Base-by-base conservation (phyloP, 768 basidiomycete species). In the Cystofilobasidium bisporidii region DNA sequence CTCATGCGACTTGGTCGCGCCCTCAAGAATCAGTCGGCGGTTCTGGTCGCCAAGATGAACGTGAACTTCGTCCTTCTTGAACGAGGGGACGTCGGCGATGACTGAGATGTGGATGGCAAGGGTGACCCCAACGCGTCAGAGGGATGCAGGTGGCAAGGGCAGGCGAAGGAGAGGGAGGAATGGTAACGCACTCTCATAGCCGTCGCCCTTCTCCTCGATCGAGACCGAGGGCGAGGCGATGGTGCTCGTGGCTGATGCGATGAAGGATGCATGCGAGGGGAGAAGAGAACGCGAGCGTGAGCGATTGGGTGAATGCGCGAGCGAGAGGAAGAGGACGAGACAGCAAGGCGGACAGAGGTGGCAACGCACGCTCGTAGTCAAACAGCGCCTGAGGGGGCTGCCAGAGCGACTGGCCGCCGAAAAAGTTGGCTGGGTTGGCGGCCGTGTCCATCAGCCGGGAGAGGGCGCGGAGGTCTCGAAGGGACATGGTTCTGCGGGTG, bases 11-110 rank as follows among this genome's bases (percentile, higher is more conserved):
- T 41, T 6, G 4, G 53, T 30, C 53, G 12, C 3, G n/a, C 53
- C 63, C 40, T 55, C 63, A 24, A 64, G n/a, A 38, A 64, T 64
- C 26, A 64, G 36, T n/a, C 63, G 36, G 20, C 63, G 36, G 55
- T 64, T 64, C 63, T 32, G 33, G 24, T 64, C 63, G 38, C 53
- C 63, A n/a, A 64, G 40, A 11, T 53, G 55, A 28, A 64, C 63
- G 14, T 64, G 55, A 40, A 64, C 30, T 18, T 64, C 63, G 6
- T 43, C 63, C 22, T 41, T 64, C 17, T n/a, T 32, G 38, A 57
- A 41, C 11, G 36, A 26, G 22, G 63, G 63, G 9, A 64, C n/a
- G 15, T 64, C 53, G 17, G 63, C 63, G 26, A 26, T 41, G 63
- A 64, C 53, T 63, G 63, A 0, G 3, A 47, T n/a, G n/a, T n/a